phyloP scores from a whole-genome alignment of 2,329 filamentous ascomycete species.

The Diaporthe ilicicola region DNA sequence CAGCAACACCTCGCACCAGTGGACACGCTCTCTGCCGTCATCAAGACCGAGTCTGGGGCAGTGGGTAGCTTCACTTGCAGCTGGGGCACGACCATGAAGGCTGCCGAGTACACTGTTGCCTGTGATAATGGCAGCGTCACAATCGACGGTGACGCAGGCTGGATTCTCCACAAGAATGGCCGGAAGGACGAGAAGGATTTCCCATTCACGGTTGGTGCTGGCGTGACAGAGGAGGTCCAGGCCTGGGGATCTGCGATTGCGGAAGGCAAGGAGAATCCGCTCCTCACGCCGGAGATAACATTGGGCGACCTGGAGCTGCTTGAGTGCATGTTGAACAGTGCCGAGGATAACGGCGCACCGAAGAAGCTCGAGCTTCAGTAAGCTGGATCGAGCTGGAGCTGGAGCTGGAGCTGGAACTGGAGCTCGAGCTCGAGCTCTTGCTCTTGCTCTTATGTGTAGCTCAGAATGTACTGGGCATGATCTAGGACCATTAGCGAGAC shows the following conservation, averaged over 20 bases:
- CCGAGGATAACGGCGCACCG: slow-evolving; percentile 50
- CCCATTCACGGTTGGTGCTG: slow-evolving; percentile 41
- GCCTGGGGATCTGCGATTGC: slow-evolving; percentile 66
- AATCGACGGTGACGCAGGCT: slow-evolving; percentile 50
- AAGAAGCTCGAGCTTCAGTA: slow-evolving; percentile 51
- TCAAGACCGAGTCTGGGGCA: slow-evolving; percentile 62
- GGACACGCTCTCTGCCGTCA: slow-evolving; percentile 68
- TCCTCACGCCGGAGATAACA: slow-evolving; percentile 65
- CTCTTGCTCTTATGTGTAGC: not conserved
- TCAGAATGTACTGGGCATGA: not conserved
- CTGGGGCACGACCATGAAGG: slow-evolving; percentile 62
- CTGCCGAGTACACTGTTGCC: slow-evolving; percentile 64
- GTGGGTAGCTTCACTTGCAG: slow-evolving; percentile 66
- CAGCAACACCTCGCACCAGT: slow-evolving; percentile 67
- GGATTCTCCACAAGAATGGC: slow-evolving; percentile 32
- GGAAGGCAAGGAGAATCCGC: slow-evolving; percentile 55
- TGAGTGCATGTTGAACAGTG: slow-evolving; percentile 59
- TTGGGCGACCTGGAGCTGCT: slow-evolving; percentile 68
- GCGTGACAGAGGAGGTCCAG: slow-evolving; percentile 67
- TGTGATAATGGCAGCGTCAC: slow-evolving; percentile 66
- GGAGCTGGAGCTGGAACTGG: not conserved
- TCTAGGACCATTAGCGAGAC: not conserved
- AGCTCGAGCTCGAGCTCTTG: no score
- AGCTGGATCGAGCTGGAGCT: not conserved
- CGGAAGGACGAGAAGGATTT: slow-evolving; percentile 39